Percentiles rank a stretch among this genome's conserved stretches.
These are phyloP conservation scores for Phytophthora pseudosyringae DNA, from an alignment of 352 stramenopile species.

Conservation along the genomic window DNA sequence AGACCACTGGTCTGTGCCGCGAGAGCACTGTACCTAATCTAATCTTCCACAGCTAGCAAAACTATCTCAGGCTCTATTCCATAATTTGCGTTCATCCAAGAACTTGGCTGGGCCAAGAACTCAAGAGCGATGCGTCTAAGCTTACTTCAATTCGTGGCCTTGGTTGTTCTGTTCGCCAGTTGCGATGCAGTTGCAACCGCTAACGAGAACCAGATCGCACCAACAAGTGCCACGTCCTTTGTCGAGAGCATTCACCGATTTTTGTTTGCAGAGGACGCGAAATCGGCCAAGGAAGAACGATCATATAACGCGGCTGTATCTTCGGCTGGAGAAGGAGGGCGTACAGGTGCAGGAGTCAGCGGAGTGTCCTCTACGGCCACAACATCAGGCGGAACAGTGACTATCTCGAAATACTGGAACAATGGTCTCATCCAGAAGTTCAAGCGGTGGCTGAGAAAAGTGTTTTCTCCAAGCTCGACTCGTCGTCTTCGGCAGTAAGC, in stretches of 20 bases:
- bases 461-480: conserved; percentile 4
- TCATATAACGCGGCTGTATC: conserved; percentile 4
- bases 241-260: conserved; percentile 1
- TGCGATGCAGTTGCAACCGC: not conserved
- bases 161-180: not conserved
- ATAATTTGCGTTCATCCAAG: conserved; percentile 1
- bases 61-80: conserved; percentile 4
- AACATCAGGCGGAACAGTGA: conserved; percentile 3
- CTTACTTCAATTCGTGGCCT: conserved; percentile 4
- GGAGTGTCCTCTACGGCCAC: not conserved
- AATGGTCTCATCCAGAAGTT: conserved; percentile 18
- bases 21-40: conserved; percentile 5
- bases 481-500: conserved; percentile 6
- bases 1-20: not conserved
- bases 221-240: not conserved
- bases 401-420: conserved; percentile 20
- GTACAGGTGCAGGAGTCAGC: conserved; percentile 11
- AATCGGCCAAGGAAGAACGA: conserved; percentile 8
- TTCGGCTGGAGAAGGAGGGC: conserved; percentile 15
- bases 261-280: not conserved
- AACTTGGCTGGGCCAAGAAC: not conserved
- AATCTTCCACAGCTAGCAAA: conserved; percentile 19
- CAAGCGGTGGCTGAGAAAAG: not conserved
- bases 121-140: conserved; percentile 10
- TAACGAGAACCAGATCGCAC: not conserved